Base-by-base conservation (phyloP, 805 yeast species). In the Maudiozyma bulderi region DNA sequence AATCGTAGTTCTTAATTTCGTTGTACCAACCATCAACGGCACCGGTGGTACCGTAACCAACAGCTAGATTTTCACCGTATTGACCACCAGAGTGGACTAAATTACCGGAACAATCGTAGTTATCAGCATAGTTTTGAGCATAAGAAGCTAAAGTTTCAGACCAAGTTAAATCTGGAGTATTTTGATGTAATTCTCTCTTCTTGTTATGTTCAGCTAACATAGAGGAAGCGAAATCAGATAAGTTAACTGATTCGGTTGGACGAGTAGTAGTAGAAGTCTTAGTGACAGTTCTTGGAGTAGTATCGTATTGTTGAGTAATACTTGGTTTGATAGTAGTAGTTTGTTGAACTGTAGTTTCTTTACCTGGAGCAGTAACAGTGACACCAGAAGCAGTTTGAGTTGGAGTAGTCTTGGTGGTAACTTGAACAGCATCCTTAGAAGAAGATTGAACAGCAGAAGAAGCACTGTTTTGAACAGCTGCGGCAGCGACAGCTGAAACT, bases 1-100 rank as follows among this genome's bases (percentile, higher is more conserved):
- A 84, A 65, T 77, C 68, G 68, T 83, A 85, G 47, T 63, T 52
- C 8, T 57, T 47, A 55, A 81, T 83, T 69, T 85, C 91, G 52
- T 71, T 65, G 67, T 84, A 84, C 93, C 93, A 85, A 41, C 84
- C 80, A 52, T 81, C 82, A 39, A 83, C 84, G 14, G 76, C 77
- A 42, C 61, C 61, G 20, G 54, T 46, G n/a, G 66, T 57, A 29
- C 60, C 51, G 56, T 74, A 74, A 52, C 88, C 91, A 38, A 80
- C 75, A 20, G 89, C 90, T 55, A 85, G 72, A 69, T 85, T 85
- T 64, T 85, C 91, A 69, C 93, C 93, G 64, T 82, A 82, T 44
- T 47, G 47, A n/a, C 56, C 56, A 37, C 74, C 71, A 15, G 88
- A 81, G 67, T 85, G 91, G 14, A 73, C 65, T 55, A 84, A 70